Evolutionary conservation across 78 protist genomes (phyloP), one percentile per base, ranked within the genome.

Genomic region (Protostelium mycophagum): DNA sequence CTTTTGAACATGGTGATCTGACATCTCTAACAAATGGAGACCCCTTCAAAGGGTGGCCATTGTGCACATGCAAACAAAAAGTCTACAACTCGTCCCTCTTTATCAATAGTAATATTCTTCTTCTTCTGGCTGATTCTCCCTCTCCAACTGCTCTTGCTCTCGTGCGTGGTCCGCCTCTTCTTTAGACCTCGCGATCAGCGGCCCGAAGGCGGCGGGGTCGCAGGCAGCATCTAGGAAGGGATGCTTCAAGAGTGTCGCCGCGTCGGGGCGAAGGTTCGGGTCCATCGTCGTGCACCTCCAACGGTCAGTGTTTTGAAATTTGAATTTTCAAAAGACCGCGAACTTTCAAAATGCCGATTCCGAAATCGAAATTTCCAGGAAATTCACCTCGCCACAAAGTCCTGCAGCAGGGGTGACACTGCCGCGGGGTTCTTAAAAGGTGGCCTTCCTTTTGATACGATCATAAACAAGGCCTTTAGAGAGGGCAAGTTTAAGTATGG

Each of bases 361-460:
- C n/a, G n/a, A n/a, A n/a, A n/a, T n/a, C 73, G 73, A 51, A 25
- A 16, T 16, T 5, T 16, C 16, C 73, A 51, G 28, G 85, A 92
- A 23, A 97, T 92, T 87, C 98, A 97, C 38, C 38, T 63, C 83
- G 38, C 83, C 73, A 96, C 91, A 90, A 98, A 98, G 91, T 96
- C 94, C 86, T 94, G 88, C 86, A 98, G 95, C 1, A 83, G 91
- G 34, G 88, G 86, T 28, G 93, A 85, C 97, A 96, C 97, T 86
- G 83, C 86, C 31, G 35, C 36, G 84, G 85, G 94, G 28, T 94
- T 89, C 63, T 88, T 87, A 28, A 96, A 86, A 1, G 84, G 90
- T 34, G 98, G 98, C 16, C 93, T 89, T 36, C 96, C 97, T 88
- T 90, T 90, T 37, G 98, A 95, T 34, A 97, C 89, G 85, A 97